Evolutionary conservation across 2,329 filamentous ascomycete species (phyloP).

Genomic region (Aspergillus sergii): DNA sequence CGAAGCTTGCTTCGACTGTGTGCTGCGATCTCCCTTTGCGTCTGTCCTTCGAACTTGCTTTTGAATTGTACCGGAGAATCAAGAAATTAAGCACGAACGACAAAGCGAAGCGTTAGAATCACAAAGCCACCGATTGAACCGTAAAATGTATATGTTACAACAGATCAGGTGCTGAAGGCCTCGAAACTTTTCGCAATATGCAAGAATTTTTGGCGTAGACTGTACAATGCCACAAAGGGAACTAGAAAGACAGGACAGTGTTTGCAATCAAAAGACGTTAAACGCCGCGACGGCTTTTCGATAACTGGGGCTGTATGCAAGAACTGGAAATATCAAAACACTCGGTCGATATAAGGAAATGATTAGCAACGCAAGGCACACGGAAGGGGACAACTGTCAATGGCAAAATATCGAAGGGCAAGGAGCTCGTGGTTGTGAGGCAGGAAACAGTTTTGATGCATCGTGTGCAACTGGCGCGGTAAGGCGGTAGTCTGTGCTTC

Average conservation of each 20-base stretch:
- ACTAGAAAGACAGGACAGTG: constrained; percentile 9
- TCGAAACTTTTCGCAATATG: constrained; percentile 4
- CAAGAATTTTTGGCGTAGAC: constrained; percentile 14
- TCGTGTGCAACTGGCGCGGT: constrained; percentile 35
- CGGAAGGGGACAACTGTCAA: constrained; percentile 19
- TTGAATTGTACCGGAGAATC: constrained; percentile 1
- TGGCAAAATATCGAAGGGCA: constrained; percentile 16
- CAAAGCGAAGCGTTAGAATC: constrained; percentile 5
- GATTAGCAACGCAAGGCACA: constrained; percentile 31
- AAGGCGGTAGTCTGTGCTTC: constrained; percentile 26
- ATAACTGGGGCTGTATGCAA: constrained; percentile 7
- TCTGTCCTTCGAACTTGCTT: constrained; percentile 6
- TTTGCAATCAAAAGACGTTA: constrained; percentile 1
- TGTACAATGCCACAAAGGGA: constrained; percentile 8
- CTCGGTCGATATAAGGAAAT: constrained; percentile 18
- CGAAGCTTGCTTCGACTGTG: neutral
- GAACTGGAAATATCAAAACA: constrained; percentile 11
- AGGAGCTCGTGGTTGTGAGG: constrained; percentile 28
- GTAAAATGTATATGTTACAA: constrained; percentile 18
- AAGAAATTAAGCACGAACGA: neutral
- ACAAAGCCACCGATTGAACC: constrained; percentile 16
- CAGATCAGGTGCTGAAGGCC: constrained; percentile 6
- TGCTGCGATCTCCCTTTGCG: constrained; percentile 1
- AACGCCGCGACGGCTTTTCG: constrained; percentile 1
- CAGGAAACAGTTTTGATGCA: constrained; percentile 31